phyloP scores from a whole-genome alignment of 441 rosid genomes.

The Geranium incanum region DNA sequence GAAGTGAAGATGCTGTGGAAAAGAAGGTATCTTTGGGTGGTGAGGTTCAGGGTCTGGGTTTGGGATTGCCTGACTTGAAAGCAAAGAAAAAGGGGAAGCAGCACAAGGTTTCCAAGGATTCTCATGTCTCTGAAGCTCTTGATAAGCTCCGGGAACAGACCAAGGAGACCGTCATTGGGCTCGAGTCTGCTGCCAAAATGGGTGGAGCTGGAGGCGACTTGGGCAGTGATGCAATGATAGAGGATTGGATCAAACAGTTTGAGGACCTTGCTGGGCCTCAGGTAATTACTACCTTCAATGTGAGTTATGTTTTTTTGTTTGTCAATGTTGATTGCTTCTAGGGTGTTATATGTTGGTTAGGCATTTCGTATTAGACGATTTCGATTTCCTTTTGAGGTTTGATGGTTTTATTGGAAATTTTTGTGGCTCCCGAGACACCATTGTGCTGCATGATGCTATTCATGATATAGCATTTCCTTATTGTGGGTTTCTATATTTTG shows the following conservation, averaged over 20 bases:
- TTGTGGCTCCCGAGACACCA: neutral
- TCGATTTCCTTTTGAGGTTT: neutral
- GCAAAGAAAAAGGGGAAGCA: conserved; percentile 72
- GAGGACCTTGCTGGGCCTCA: conserved; percentile 76
- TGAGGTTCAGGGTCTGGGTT: conserved; percentile 73
- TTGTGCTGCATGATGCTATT: neutral
- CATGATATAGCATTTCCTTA: neutral
- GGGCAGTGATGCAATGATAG: conserved; percentile 53
- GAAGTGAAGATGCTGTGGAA: conserved; percentile 32
- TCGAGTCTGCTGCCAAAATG: conserved; percentile 44
- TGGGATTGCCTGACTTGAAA: conserved; percentile 83
- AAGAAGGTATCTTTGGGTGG: conserved; percentile 42
- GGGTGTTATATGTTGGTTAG: neutral
- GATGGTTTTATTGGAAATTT: neutral
- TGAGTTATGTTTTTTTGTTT: neutral
- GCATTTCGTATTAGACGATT: neutral
- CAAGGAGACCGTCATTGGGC: conserved; percentile 71
- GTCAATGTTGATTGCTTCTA: neutral
- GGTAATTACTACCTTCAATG: conserved; percentile 30
- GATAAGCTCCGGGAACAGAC: conserved; percentile 80
- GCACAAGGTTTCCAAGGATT: conserved; percentile 43
- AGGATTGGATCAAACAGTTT: conserved; percentile 94
- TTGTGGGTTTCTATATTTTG: neutral
- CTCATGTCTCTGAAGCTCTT: conserved; percentile 77
- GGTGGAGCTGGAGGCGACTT: conserved; percentile 41